phyloP scores from a whole-genome alignment of 176 grass and related monocot genomes.

The Coix lacrymajobi region DNA sequence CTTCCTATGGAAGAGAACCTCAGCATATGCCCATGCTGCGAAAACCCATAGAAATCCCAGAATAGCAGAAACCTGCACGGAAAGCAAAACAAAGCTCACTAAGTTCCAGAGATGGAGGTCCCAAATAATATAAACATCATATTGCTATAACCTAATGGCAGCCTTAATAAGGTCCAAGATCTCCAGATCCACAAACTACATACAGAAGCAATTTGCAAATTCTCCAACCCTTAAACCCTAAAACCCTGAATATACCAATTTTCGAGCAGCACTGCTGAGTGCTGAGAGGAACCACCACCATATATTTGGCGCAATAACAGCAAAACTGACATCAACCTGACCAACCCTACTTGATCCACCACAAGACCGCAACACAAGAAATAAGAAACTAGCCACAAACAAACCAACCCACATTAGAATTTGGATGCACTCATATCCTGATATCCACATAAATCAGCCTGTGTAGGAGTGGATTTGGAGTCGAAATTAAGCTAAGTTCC shows the following conservation, averaged over 20 bases:
- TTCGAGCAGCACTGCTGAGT: neutral
- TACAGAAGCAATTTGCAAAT: neutral
- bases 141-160: neutral
- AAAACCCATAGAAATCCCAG: conserved; percentile 83
- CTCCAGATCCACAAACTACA: conserved; percentile 13
- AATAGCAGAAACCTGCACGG: conserved; percentile 60
- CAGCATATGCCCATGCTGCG: conserved; percentile 67
- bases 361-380: neutral
- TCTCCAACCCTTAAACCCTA: conserved; percentile 19
- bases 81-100: conserved; percentile 12
- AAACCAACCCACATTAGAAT: neutral
- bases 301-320: neutral
- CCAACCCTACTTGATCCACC: neutral
- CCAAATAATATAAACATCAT: neutral
- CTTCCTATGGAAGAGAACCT: conserved; percentile 63
- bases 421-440: neutral
- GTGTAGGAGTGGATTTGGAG: neutral
- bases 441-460: neutral
- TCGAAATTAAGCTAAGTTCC: neutral
- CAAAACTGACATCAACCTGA: neutral
- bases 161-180: neutral
- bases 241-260: neutral
- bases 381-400: neutral
- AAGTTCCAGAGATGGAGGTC: neutral
- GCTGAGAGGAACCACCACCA: neutral